Conservation (phyloP, 2,329 filamentous ascomycete species). For the Hypoxylon sp. region DNA sequence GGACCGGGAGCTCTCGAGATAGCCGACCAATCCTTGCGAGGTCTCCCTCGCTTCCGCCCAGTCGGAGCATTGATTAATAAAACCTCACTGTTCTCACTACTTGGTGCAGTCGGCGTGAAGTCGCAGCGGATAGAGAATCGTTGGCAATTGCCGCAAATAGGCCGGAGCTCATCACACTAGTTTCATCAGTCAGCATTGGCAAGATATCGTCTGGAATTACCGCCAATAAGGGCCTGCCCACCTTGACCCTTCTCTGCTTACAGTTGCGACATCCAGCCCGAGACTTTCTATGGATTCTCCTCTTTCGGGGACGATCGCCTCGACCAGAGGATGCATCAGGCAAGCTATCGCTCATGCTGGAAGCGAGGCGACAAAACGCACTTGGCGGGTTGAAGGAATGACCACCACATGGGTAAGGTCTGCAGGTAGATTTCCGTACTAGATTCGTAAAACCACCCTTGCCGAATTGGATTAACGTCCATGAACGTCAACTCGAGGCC, state of each 20-base stretch:
- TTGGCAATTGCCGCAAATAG: slow-evolving; percentile 14
- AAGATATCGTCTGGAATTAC: background rate
- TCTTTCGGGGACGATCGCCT: background rate
- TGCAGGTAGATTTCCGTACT: background rate
- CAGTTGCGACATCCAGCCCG: slow-evolving; percentile 13
- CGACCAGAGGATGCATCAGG: background rate
- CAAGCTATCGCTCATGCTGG: background rate
- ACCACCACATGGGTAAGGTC: background rate
- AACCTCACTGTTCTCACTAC: background rate
- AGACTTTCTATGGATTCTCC: slow-evolving; percentile 14
- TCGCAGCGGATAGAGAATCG: slow-evolving; percentile 4
- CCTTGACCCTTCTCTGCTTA: slow-evolving; percentile 21
- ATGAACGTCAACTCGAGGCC: background rate
- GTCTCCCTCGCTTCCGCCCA: slow-evolving; percentile 17
- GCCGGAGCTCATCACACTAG: slow-evolving; percentile 21
- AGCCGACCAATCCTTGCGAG: slow-evolving; percentile 21
- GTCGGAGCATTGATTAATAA: background rate
- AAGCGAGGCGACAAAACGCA: background rate
- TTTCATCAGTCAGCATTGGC: background rate
- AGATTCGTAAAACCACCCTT: background rate
- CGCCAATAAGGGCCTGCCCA: background rate
- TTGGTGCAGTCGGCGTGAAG: background rate
- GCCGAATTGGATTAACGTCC: background rate
- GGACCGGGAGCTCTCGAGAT: background rate
- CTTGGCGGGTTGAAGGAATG: background rate